Conservation (phyloP, 192 early-diverging fungal genomes). For the Phlyctochytrium planicorne region DNA sequence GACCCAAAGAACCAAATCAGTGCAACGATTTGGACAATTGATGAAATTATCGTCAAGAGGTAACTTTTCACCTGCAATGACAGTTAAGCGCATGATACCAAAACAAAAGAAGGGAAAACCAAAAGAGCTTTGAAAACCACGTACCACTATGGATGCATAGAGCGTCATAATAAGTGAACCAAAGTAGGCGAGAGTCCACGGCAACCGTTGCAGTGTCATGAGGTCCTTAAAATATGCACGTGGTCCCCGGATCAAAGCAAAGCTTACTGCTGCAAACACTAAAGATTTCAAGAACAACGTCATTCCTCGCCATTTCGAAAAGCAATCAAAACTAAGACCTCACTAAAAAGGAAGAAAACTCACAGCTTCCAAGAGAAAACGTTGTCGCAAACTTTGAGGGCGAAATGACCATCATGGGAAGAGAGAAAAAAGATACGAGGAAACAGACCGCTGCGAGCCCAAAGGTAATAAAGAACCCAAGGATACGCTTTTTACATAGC, state of each 20-base stretch:
- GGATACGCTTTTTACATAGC: slow-evolving; percentile 28
- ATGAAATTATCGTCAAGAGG: slow-evolving; percentile 75
- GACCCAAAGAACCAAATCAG: slow-evolving; percentile 82
- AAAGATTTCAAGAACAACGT: neutral
- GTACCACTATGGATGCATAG: slow-evolving; percentile 78
- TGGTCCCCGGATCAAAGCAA: slow-evolving; percentile 82
- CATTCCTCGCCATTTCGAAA: too few relatives aligned
- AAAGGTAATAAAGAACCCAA: slow-evolving; percentile 36
- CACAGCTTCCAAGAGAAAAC: slow-evolving; percentile 43
- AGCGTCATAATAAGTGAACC: slow-evolving; percentile 82
- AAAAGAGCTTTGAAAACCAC: too few relatives aligned
- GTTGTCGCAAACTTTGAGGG: slow-evolving; percentile 48
- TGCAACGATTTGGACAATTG: slow-evolving; percentile 75
- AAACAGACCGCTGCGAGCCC: slow-evolving; percentile 45
- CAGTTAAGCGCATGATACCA: neutral
- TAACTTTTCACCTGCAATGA: slow-evolving; percentile 53
- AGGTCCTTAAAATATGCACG: slow-evolving; percentile 77
- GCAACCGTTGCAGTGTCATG: slow-evolving; percentile 71
- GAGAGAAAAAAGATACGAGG: slow-evolving; percentile 41
- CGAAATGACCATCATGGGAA: slow-evolving; percentile 35
- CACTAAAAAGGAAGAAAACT: neutral
- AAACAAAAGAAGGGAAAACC: neutral
- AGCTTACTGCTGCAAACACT: slow-evolving; percentile 42
- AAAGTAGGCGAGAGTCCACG: slow-evolving; percentile 79
- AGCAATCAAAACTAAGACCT: too few relatives aligned